Evolutionary conservation across 495 filamentous ascomycete species (phyloP).

Genomic region (Penicillium riverlandense): DNA sequence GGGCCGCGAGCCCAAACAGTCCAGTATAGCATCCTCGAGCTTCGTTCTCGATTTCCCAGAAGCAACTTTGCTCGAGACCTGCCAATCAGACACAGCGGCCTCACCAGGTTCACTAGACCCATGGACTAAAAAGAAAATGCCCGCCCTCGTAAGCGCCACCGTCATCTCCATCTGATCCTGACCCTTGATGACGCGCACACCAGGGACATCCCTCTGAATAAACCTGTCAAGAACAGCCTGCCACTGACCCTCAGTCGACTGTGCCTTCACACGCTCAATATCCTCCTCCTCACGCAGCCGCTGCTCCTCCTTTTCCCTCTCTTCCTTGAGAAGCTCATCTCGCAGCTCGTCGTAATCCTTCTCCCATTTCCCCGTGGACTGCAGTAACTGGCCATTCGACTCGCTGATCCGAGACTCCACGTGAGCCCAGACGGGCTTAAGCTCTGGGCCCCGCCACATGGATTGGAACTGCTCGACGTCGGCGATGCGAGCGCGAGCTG

Average conservation of each 20-base stretch:
- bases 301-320: conserved; percentile 20
- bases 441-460: conserved; percentile 29
- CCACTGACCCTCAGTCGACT: conserved; percentile 27
- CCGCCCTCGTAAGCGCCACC: conserved; percentile 25
- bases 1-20: conserved; percentile 28
- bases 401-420: conserved; percentile 29
- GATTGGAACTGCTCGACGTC: conserved; percentile 26
- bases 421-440: conserved; percentile 29
- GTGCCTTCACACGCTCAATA: conserved; percentile 18
- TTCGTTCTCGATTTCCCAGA: conserved; percentile 18
- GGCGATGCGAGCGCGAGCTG: conserved; percentile 18
- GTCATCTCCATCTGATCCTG: conserved; percentile 18
- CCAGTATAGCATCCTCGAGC: conserved; percentile 24
- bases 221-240: conserved; percentile 24
- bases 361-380: conserved; percentile 35
- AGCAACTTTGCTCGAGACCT: conserved; percentile 18
- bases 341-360: conserved; percentile 32
- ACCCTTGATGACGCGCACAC: conserved; percentile 20
- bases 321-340: conserved; percentile 20
- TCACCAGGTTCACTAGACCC: conserved; percentile 10
- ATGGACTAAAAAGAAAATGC: conserved; percentile 27
- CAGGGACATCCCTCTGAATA: conserved; percentile 15
- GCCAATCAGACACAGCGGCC: conserved; percentile 23
- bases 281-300: conserved; percentile 19
- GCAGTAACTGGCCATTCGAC: conserved; percentile 27